These are phyloP conservation scores for Ogataea trehaloabstinens DNA, from an alignment of 805 yeast genomes.

Conservation along the genomic window DNA sequence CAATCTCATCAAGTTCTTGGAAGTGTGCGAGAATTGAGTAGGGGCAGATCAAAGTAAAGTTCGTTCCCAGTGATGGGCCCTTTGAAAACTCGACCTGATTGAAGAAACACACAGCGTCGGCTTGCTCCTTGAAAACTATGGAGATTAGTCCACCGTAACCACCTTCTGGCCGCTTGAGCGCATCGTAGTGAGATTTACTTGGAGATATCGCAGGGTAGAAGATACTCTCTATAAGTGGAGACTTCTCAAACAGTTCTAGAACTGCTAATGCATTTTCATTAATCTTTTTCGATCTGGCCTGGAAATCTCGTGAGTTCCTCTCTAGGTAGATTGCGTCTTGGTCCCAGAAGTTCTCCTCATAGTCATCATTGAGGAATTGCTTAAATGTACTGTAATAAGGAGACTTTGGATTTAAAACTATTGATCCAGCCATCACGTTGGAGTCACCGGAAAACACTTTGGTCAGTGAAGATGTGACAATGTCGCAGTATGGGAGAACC, in stretches of 20 bases:
- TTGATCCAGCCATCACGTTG: slow-evolving; percentile 92
- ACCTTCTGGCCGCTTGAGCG: slow-evolving; percentile 60
- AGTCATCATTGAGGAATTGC: slow-evolving; percentile 47
- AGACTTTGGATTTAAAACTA: slow-evolving; percentile 72
- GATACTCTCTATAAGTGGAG: slow-evolving; percentile 57
- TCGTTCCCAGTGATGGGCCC: slow-evolving; percentile 91
- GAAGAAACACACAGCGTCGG: slow-evolving; percentile 71
- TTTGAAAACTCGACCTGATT: slow-evolving; percentile 68
- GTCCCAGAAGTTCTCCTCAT: slow-evolving; percentile 81
- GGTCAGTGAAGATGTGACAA: slow-evolving; percentile 82
- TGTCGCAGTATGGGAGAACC: slow-evolving; percentile 79
- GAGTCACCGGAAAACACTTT: slow-evolving; percentile 94
- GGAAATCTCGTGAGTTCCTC: slow-evolving; percentile 89
- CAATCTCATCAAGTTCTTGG: slow-evolving; percentile 75
- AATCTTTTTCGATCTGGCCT: slow-evolving; percentile 53
- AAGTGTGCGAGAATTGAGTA: slow-evolving; percentile 86
- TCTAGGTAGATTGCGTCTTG: slow-evolving; percentile 93
- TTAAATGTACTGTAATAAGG: slow-evolving; percentile 49
- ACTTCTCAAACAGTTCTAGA: slow-evolving; percentile 48
- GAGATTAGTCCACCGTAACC: slow-evolving; percentile 91
- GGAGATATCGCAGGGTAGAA: slow-evolving; percentile 66
- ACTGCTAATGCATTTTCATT: slow-evolving; percentile 56
- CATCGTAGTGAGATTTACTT: slow-evolving; percentile 67
- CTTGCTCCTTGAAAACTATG: slow-evolving; percentile 60
- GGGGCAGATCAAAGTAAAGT: slow-evolving; percentile 86